Evolutionary conservation across 1,284 basidiomycete genomes (phyloP).

Genomic region (Ceratobasidium sp.): DNA sequence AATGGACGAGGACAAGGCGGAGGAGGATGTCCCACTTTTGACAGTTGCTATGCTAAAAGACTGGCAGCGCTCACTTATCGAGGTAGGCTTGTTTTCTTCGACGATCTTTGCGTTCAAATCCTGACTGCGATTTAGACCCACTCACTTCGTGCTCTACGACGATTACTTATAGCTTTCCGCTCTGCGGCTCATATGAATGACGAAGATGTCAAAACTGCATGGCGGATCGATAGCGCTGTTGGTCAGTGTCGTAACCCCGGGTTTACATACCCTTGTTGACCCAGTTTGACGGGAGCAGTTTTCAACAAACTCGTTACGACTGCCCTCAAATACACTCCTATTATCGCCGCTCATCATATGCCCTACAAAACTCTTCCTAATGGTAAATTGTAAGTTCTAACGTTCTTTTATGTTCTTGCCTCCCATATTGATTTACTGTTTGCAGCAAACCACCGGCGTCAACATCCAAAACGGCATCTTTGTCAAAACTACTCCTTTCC

Average conservation of each 20-base stretch:
- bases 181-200: constrained; percentile 90
- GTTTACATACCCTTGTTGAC: too few species aligned
- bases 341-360: constrained; percentile 86
- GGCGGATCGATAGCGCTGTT: constrained; percentile 80
- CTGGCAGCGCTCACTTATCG: constrained; percentile 92
- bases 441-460: constrained; percentile 77
- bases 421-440: neutral
- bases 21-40: constrained; percentile 63
- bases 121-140: constrained; percentile 66
- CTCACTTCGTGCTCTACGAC: constrained; percentile 85
- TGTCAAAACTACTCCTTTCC: constrained; percentile 90
- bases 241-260: too few species aligned
- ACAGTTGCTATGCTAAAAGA: constrained; percentile 77
- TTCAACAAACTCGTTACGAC: constrained; percentile 94
- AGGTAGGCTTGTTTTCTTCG: constrained; percentile 59
- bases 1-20: constrained; percentile 53
- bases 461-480: constrained; percentile 73
- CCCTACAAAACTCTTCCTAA: constrained; percentile 84
- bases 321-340: constrained; percentile 87
- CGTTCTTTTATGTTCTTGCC: neutral
- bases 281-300: too few species aligned
- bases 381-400: constrained; percentile 77
- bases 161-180: constrained; percentile 87
- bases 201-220: constrained; percentile 66
- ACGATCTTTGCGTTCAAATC: constrained; percentile 39